Evolutionary conservation across 345 rosid genomes (phyloP), one percentile per base, ranked within the genome.

Genomic region (Capsella bursapastoris): DNA sequence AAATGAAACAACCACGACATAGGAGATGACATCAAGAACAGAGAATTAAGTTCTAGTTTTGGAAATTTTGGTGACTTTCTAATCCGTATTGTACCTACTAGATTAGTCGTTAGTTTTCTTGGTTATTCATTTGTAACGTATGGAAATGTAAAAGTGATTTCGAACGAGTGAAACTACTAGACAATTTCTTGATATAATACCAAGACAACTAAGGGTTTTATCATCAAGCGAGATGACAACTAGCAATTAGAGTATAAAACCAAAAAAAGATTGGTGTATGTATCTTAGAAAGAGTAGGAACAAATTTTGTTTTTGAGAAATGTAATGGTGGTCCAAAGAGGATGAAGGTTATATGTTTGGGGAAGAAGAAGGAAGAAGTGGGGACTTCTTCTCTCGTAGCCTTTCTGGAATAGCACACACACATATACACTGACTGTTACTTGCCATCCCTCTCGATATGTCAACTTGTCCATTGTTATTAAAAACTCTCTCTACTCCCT

Each of bases 351-450:
- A 37, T 7, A 13, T 43, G 47, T 43, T 64, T 64, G 48, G 70
- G 77, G 57, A 29, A 72, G 75, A 71, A 16, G 68, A 62, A n/a
- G 22, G 53, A 59, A 59, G 53, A 59, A 59, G 66, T 59, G 70
- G 57, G 70, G 38, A 25, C 70, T 32, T 32, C 70, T 32, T 32
- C 45, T 29, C 47, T 64, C 53, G 34, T 62, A 52, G 76, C 76
- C 75, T 71, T 61, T 71, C 68, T 51, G 56, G 8, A 55, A 57
- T 28, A 64, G 57, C 49, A 64, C 28, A 64, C 25, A 22, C 25
- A 22, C 25, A 18, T 18, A 18, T 18, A 22, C 25, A 22, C 25
- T 22, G 22, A 22, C 64, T 73, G 57, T 64, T 55, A 64, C 71
- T 64, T 73, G 32, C 40, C 77, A 64, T 73, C 38, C 71, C 50